Base-by-base conservation (phyloP, 202 grass and related monocot genomes). In the Bolboschoenoplectus hybrid region DNA sequence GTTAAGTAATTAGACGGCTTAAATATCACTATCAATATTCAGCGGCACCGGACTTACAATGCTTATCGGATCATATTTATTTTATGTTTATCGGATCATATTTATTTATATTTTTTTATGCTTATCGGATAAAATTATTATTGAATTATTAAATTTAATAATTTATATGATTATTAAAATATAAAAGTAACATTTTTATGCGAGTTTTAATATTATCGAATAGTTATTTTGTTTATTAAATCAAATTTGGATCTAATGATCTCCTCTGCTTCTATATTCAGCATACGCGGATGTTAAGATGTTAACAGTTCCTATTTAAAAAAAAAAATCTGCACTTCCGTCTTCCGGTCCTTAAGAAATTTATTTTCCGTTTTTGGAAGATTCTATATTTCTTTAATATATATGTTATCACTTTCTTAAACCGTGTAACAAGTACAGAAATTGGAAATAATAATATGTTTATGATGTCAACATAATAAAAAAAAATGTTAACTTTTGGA, bases 1-100 rank as follows among this genome's bases (percentile, higher is more conserved):
- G 26, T 64, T 66, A 49, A 82, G 39, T 82, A 34, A 82, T 66
- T 66, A 82, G 12, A 82, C 60, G 35, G 9, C 19, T 64, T 47
- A 7, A 49, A 81, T 57, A 34, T 52, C 68, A 47, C 68, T 47
- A 6, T 47, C 71, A 34, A 49, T 35, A 4, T 72, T 9, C 5
- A 45, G 2, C n/a, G n/a, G n/a, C n/a, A n/a, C n/a, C n/a, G n/a
- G n/a, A n/a, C n/a, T n/a, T n/a, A n/a, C n/a, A n/a, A n/a, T n/a
- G 0, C 26, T 26, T 26, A 26, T 26, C 26, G 26, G n/a, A n/a
- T n/a, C n/a, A 26, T 26, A 26, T 26, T 26, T 26, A 26, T 26
- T 26, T 26, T 26, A 26, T 0, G 26, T 0, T 26, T 0, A 26
- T 26, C n/a, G 0, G 26, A 26, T 26, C n/a, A 26, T 26, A 26